Evolutionary conservation across 108 stramenopile genomes (phyloP).

Genomic region (Skeletonema potamos): DNA sequence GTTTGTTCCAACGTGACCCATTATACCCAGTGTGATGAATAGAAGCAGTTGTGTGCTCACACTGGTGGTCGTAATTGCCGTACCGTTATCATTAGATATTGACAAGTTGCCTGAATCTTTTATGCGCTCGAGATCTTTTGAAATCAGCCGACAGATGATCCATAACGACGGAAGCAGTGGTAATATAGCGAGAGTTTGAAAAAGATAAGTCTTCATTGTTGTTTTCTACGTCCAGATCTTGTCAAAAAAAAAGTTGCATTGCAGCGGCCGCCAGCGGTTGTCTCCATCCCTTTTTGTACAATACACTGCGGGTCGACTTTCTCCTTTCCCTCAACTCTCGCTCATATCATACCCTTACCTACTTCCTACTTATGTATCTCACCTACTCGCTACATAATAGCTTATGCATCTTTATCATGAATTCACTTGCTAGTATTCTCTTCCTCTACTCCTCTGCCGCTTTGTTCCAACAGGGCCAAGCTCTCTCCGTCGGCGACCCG

Average conservation of each 20-base stretch:
- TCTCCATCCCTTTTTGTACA: no score
- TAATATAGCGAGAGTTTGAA: background rate
- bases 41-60: slow-evolving; percentile 39
- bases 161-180: slow-evolving; percentile 7
- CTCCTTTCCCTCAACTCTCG: no score
- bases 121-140: background rate
- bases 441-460: background rate
- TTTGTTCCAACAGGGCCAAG: background rate
- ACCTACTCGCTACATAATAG: no score
- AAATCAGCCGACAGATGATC: background rate
- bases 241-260: no score
- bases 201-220: background rate
- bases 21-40: slow-evolving; percentile 25
- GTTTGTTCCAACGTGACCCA: slow-evolving; percentile 37
- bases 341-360: no score
- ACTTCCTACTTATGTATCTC: no score
- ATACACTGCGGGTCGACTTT: no score
- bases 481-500: background rate
- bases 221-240: background rate
- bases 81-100: background rate
- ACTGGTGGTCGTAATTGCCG: background rate
- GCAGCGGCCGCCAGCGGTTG: no score
- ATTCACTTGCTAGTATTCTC: background rate
- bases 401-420: no score
- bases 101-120: background rate